A percentile compares a stretch with the other conserved stretches of the same genome.
phyloP scores from a whole-genome alignment of 495 filamentous ascomycete species.

The Echria macrotheca region DNA sequence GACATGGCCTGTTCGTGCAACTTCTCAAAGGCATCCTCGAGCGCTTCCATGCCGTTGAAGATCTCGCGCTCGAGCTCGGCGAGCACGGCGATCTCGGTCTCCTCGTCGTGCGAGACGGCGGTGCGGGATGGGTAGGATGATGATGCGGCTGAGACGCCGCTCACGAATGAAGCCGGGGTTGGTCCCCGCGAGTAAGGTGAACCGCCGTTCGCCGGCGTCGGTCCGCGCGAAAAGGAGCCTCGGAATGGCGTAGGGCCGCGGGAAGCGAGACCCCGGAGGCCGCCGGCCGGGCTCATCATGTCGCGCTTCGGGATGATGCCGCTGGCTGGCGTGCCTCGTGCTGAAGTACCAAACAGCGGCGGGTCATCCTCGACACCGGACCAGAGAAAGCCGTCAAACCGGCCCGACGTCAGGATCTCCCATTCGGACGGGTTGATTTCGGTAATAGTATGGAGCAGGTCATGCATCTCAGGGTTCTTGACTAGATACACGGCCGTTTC shows the following conservation, averaged over 20 bases:
- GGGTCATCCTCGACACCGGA: slow-evolving; percentile 72
- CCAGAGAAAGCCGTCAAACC: slow-evolving; percentile 96
- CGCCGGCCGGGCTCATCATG: not conserved
- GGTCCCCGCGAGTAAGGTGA: slow-evolving; percentile 35
- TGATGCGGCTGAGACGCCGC: slow-evolving; percentile 32
- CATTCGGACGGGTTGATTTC: slow-evolving; percentile 84
- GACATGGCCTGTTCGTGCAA: slow-evolving; percentile 79
- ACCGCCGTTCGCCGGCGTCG: slow-evolving; percentile 32
- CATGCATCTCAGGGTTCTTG: slow-evolving; percentile 73
- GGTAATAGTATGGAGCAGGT: slow-evolving; percentile 80
- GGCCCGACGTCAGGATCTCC: slow-evolving; percentile 93
- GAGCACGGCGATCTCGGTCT: slow-evolving; percentile 82
- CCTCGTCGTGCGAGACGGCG: slow-evolving; percentile 81
- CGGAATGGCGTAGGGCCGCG: slow-evolving; percentile 30
- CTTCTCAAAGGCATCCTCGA: slow-evolving; percentile 93
- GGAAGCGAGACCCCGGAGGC: slow-evolving; percentile 27
- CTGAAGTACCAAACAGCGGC: slow-evolving; percentile 43
- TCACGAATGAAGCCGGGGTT: slow-evolving; percentile 45
- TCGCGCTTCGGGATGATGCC: slow-evolving; percentile 35
- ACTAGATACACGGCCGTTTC: slow-evolving; percentile 86
- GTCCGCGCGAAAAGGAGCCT: slow-evolving; percentile 32
- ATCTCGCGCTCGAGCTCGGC: slow-evolving; percentile 93
- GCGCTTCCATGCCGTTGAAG: slow-evolving; percentile 84
- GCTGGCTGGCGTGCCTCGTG: slow-evolving; percentile 49
- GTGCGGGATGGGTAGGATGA: slow-evolving; percentile 33